Conservation (phyloP, 352 stramenopile genomes). For the Ophiocytium majus region DNA sequence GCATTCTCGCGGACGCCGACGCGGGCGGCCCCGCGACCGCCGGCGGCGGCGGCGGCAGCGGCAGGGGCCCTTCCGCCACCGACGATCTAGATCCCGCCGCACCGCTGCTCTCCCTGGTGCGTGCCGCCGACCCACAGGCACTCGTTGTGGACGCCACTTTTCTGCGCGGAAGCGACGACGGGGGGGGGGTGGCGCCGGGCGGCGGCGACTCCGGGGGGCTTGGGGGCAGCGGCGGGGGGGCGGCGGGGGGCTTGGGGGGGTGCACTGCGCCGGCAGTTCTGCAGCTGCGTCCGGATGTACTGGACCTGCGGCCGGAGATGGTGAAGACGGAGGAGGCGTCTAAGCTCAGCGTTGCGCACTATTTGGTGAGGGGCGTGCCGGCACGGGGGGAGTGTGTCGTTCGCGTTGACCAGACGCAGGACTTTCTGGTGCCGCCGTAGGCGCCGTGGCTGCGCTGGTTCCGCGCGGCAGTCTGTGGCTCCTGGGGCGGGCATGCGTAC, state of each 20-base stretch:
- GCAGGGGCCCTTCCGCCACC: no score
- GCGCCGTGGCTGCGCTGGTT: no score
- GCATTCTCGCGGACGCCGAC: not conserved
- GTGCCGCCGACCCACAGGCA: not conserved
- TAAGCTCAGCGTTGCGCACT: slow-evolving; percentile 3
- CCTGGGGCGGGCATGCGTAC: no score
- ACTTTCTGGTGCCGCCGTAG: not conserved
- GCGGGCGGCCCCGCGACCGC: no score
- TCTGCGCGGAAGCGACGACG: not conserved
- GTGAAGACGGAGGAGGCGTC: not conserved
- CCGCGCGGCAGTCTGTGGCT: no score
- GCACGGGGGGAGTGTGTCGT: not conserved
- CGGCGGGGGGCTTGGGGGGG: not conserved
- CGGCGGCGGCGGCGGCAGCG: no score
- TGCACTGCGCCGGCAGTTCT: not conserved
- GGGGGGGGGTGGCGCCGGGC: no score
- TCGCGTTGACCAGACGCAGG: not conserved
- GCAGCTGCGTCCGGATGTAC: not conserved
- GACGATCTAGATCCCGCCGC: not conserved
- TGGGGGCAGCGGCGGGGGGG: not conserved
- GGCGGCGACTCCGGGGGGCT: no score
- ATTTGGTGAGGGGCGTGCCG: not conserved
- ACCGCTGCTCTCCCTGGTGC: not conserved
- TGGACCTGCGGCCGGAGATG: not conserved
- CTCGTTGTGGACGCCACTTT: not conserved